phyloP scores from a whole-genome alignment of 352 stramenopile genomes.

The Blastocystis hominis region DNA sequence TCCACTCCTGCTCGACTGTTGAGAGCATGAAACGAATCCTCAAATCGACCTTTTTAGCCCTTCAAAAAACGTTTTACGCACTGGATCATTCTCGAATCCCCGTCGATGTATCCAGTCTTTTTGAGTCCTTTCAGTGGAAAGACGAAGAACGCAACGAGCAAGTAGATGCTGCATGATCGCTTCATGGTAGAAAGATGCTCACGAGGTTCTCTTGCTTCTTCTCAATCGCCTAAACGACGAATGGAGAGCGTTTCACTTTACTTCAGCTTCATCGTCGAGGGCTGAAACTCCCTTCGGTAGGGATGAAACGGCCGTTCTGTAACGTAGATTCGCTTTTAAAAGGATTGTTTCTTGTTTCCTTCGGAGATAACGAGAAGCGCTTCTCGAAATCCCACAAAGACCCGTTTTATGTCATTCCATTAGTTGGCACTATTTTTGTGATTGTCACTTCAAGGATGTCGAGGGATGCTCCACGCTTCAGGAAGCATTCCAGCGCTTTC shows the following conservation, averaged over 20 bases:
- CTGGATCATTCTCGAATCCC: background rate
- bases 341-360: background rate
- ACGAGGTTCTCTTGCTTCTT: slow-evolving; percentile 64
- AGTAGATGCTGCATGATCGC: background rate
- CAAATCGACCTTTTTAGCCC: background rate
- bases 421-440: background rate
- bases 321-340: background rate
- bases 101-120: background rate
- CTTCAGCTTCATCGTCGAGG: background rate
- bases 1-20: background rate
- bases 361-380: background rate
- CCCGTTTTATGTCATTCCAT: slow-evolving; percentile 8
- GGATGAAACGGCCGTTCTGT: background rate
- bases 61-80: slow-evolving; percentile 30
- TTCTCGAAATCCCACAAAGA: background rate
- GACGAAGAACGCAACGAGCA: slow-evolving; percentile 4
- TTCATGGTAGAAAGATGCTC: background rate
- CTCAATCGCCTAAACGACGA: slow-evolving; percentile 63
- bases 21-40: background rate
- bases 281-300: background rate
- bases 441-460: background rate
- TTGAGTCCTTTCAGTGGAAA: slow-evolving; percentile 22
- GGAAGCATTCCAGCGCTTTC: background rate
- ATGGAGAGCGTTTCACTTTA: background rate
- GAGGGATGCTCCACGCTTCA: background rate